Evolutionary conservation across 2,329 filamentous ascomycete genomes (phyloP).

Genomic region (Pseudogymnoascus sp.): DNA sequence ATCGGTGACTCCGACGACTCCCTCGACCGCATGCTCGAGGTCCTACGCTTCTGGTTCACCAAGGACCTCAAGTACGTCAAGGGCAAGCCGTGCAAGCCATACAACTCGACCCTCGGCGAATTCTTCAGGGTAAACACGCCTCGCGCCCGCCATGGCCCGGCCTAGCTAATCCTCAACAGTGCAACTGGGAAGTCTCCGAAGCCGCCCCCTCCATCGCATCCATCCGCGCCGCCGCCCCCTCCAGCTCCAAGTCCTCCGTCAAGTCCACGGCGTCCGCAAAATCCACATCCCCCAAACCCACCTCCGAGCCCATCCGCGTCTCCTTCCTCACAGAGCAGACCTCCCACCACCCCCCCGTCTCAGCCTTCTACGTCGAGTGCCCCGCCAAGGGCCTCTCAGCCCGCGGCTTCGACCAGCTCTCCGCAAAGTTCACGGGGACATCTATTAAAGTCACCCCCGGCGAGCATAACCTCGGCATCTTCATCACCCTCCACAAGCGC

Average conservation of each 20-base stretch:
- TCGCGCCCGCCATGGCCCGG: neutral
- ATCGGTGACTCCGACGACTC: constrained; percentile 86
- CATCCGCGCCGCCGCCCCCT: constrained; percentile 16
- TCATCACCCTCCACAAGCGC: constrained; percentile 73
- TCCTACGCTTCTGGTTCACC: constrained; percentile 95
- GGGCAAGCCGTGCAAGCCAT: constrained; percentile 96
- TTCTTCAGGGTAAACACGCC: constrained; percentile 71
- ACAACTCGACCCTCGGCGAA: constrained; percentile 93
- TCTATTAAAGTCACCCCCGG: constrained; percentile 86
- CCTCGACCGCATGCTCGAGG: constrained; percentile 88
- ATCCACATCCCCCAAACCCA: constrained; percentile 27
- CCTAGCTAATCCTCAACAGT: constrained; percentile 42
- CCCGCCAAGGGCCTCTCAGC: constrained; percentile 83
- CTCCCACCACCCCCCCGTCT: constrained; percentile 94
- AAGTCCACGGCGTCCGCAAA: constrained; percentile 28
- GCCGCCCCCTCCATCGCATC: constrained; percentile 54
- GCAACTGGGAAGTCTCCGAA: constrained; percentile 90
- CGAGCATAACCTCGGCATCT: constrained; percentile 91
- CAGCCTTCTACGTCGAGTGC: constrained; percentile 89
- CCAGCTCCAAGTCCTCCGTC: constrained; percentile 24
- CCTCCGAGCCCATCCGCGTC: constrained; percentile 55
- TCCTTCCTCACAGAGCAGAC: constrained; percentile 97
- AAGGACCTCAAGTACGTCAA: constrained; percentile 99
- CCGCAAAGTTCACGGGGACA: constrained; percentile 95
- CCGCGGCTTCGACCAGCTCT: constrained; percentile 89